A percentile compares a stretch with the other conserved stretches of the same genome.
These are phyloP conservation scores for Ulvella scutata DNA, from an alignment of 139 green algal genomes.

Conservation along the genomic window DNA sequence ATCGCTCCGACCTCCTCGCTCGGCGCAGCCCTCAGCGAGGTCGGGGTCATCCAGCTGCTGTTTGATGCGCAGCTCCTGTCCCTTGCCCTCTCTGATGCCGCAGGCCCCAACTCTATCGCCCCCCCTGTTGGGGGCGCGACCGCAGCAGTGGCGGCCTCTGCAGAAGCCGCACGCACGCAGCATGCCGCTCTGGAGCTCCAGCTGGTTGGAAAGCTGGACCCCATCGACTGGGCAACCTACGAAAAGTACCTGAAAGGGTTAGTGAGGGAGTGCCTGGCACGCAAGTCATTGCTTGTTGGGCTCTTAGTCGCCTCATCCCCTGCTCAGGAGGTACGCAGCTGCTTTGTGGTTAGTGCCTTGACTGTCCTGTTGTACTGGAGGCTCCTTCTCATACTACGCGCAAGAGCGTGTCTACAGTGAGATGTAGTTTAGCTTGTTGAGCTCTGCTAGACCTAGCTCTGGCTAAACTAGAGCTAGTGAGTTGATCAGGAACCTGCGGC, in stretches of 20 bases:
- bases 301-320: background rate
- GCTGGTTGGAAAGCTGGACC: constrained; percentile 57
- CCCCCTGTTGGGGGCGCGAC: background rate
- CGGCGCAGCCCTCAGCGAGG: constrained; percentile 39
- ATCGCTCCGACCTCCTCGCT: background rate
- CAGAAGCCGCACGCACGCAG: background rate
- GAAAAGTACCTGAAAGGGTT: constrained; percentile 55
- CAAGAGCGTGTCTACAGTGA: too few relatives aligned
- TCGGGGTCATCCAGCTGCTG: constrained; percentile 81
- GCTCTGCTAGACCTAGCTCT: too few relatives aligned
- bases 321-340: too few relatives aligned
- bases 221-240: constrained; percentile 98
- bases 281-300: background rate
- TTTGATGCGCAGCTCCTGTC: constrained; percentile 67
- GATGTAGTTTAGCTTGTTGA: too few relatives aligned
- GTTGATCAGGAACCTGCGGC: too few relatives aligned
- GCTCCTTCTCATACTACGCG: too few relatives aligned
- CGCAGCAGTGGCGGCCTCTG: background rate
- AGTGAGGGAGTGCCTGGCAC: background rate
- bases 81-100: constrained; percentile 56
- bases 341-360: too few relatives aligned
- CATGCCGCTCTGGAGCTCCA: too few relatives aligned
- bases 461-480: too few relatives aligned
- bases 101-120: constrained; percentile 24
- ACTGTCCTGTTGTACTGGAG: too few relatives aligned